Base-by-base conservation (phyloP, 768 basidiomycete species). In the Leucosporidium scottii region DNA sequence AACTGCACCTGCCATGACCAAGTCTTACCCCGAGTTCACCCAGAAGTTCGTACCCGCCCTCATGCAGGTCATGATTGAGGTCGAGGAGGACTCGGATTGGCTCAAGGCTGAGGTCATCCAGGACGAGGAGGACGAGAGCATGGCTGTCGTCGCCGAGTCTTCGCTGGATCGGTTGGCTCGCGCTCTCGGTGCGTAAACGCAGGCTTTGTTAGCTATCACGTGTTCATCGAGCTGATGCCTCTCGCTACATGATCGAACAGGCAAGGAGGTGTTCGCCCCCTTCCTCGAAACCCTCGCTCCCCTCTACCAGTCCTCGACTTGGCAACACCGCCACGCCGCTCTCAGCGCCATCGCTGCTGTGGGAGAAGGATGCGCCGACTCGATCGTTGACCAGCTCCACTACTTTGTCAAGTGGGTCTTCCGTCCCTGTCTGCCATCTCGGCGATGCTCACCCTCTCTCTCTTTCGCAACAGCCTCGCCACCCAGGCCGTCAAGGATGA, bases 331-430 rank as follows among this genome's bases (percentile, higher is more conserved):
- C 34, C 90, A 93, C 73, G 90, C 90, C 0, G 91, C 88, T 17
- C 79, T 93, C 30, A 89, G 91, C 84, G 89, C 90, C 0, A 87
- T 94, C 65, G 89, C 89, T 0, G 84, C 87, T 0, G 87, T 93
- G 60, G 90, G 85, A 0, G 91, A 93, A 78, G 91, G 91, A 27
- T 61, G 53, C 34, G 39, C 62, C 9, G 67, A 87, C 84, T 85
- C 88, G 18, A 87, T 93, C 86, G 83, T 86, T 74, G 86, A 88
- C 64, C 88, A 91, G 74, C 82, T 93, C 8, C 85, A 85, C 13
- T 89, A 89, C 76, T 85, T 93, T 55, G 84, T 93, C 49, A 86
- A 86, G 90, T 92, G 70, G 74, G 87, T 62, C 53, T 54, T n/a
- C 53, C 27, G 2, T 28, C 27, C 15, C 17, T 18, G 13, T 21